Base-by-base conservation (phyloP, 306 rosid genomes). In the Vicia villosa region DNA sequence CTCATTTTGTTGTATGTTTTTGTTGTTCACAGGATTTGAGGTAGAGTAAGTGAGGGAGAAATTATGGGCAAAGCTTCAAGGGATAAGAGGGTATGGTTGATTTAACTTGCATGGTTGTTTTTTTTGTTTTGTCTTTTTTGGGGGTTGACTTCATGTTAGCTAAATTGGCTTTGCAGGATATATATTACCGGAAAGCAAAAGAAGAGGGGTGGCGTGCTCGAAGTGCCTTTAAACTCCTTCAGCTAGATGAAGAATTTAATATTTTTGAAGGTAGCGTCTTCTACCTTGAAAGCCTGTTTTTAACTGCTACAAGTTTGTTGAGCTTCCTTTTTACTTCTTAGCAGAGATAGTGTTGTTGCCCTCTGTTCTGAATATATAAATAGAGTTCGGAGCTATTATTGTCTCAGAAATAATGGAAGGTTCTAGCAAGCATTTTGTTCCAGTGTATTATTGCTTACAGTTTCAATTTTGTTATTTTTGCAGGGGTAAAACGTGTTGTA, bases 171-270 rank as follows among this genome's bases (percentile, higher is more conserved):
- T 72, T 72, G 17, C 79, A 91, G 97, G 97, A 95, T 74, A 95
- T 95, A 14, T 95, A 95, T 86, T 95, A 95, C 65, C 83, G 99
- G 24, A 91, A 95, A 86, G 99, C 97, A 5, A 95, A 95, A 76
- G 99, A 95, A 72, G 95, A 95, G 85, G 97, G 99, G 17, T 95
- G 97, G 99, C 99, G 97, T 66, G 99, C 99, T 79, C 91, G 99
- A 74, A 95, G 99, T 83, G 97, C 99, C 73, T 95, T 91, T 72
- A 95, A 91, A 77, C 97, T 95, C 62, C 97, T 95, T 69, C 96
- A 91, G 79, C 91, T 95, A 36, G 97, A 95, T 64, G 99, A 91
- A 76, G 96, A 95, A 63, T 95, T 94, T 81, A 87, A 89, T 81
- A 81, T 91, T 58, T 94, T 94, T 77, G 83, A 91, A 61, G 99